Percentiles rank a stretch among this genome's conserved stretches.
These are phyloP conservation scores for Tolypocladium paradoxum DNA, from an alignment of 2,329 filamentous ascomycete species.

Conservation along the genomic window DNA sequence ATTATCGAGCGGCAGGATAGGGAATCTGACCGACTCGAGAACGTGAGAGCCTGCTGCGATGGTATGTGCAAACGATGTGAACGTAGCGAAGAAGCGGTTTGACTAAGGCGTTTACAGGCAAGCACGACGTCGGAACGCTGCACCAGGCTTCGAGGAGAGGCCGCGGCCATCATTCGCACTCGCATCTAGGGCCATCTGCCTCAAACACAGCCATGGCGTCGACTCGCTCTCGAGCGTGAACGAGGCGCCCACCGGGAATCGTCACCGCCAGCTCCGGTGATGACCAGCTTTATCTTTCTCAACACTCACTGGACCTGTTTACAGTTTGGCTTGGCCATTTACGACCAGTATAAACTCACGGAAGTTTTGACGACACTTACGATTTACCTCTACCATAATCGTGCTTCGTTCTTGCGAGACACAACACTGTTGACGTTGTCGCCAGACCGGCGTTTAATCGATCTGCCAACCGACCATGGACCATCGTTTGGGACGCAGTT, in stretches of 20 bases:
- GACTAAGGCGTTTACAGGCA: constrained; percentile 38
- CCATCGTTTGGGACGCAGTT: not conserved
- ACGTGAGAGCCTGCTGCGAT: constrained; percentile 95
- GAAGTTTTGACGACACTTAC: constrained; percentile 18
- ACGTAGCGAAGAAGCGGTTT: not conserved
- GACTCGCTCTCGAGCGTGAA: constrained; percentile 22
- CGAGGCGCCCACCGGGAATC: not conserved
- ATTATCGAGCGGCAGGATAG: constrained; percentile 70
- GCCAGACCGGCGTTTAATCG: not conserved
- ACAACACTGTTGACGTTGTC: not conserved
- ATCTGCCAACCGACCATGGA: not conserved
- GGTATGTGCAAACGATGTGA: constrained; percentile 44
- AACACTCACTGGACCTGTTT: constrained; percentile 1
- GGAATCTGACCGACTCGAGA: constrained; percentile 74
- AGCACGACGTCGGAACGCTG: constrained; percentile 61
- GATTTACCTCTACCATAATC: constrained; percentile 12
- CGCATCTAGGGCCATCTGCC: constrained; percentile 23
- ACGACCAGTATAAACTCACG: constrained; percentile 16
- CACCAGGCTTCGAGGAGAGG: constrained; percentile 35
- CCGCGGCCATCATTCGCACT: constrained; percentile 27
- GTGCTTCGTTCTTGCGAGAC: not conserved
- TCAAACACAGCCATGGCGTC: constrained; percentile 24
- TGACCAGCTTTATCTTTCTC: not conserved
- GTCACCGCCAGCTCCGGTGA: not conserved
- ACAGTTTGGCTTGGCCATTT: constrained; percentile 6